A percentile compares a stretch with the other conserved stretches of the same genome.
These are phyloP conservation scores for Litsea cubeba DNA, from an alignment of 164 flowering plant species.

Conservation along the genomic window DNA sequence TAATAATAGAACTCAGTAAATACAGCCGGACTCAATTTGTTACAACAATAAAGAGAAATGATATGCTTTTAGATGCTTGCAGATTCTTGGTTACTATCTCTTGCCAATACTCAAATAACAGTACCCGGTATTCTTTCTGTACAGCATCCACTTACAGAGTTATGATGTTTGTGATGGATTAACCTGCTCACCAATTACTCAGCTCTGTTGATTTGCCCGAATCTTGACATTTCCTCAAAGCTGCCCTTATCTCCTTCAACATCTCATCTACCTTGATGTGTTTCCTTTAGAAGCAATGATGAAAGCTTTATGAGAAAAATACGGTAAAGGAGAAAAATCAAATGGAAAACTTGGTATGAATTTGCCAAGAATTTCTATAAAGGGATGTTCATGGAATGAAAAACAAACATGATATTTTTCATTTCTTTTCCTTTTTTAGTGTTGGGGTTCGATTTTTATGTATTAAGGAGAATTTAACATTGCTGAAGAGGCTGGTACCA, in stretches of 20 bases:
- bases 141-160: neutral
- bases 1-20: neutral
- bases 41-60: no score
- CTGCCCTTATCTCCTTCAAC: conserved; percentile 80
- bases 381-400: neutral
- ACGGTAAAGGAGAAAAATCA: no score
- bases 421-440: no score
- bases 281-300: conserved; percentile 47
- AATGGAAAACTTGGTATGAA: no score
- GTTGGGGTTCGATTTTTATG: neutral
- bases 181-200: conserved; percentile 1
- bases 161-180: conserved; percentile 1
- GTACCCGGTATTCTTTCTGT: no score
- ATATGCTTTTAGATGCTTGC: neutral
- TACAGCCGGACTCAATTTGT: no score
- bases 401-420: neutral
- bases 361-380: no score
- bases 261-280: conserved; percentile 57
- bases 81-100: conserved; percentile 1
- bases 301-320: neutral
- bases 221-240: conserved; percentile 52
- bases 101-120: neutral
- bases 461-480: neutral
- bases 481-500: neutral
- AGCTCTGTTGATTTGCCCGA: conserved; percentile 8